Evolutionary conservation across 2,329 filamentous ascomycete genomes (phyloP), one percentile per base, ranked within the genome.

Genomic region (Ascochyta rabiei): DNA sequence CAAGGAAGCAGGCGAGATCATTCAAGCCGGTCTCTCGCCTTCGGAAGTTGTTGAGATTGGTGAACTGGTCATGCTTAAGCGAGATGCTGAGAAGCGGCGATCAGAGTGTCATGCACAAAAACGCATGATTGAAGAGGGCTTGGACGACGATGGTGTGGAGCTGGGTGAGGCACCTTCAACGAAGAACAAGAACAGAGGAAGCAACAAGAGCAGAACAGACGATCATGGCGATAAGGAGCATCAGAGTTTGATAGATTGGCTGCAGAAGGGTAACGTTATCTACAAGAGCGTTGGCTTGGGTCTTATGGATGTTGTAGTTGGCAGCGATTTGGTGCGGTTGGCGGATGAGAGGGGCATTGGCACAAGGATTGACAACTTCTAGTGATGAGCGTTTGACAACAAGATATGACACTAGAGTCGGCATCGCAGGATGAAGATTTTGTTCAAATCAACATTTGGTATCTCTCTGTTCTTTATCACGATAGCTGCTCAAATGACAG

Each of bases 21-120:
- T 96, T 9, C 85, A 91, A 61, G 90, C 91, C 0, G 87, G 86
- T 0, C 79, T 97, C 24, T 81, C 81, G 19, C 86, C 90, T 0
- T 82, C 86, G 40, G 88, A 96, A 64, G 82, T 97, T 3, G 90
- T 96, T 0, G 93, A 97, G 73, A 78, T 97, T 1, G 93, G 93
- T 3, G 93, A 97, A 70, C 78, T 97, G 42, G 75, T 88, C 56
- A 87, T 87, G 84, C 75, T 87, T 64, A 84, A 82, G 68, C 74
- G 81, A 41, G 82, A 84, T 48, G 80, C 80, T 2, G 77, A 80
- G 62, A 56, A 66, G 53, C 56, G 72, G 37, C 54, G 69, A 26
- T 49, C 46, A 41, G 72, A 73, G 9, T 70, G 69, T 10, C 43
- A 65, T 42, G 60, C 57, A 35, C 75, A 60, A 61, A 69, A 59